Evolutionary conservation across 352 stramenopile genomes (phyloP), one percentile per base, ranked within the genome.

Genomic region (Pythium folliculosum): DNA sequence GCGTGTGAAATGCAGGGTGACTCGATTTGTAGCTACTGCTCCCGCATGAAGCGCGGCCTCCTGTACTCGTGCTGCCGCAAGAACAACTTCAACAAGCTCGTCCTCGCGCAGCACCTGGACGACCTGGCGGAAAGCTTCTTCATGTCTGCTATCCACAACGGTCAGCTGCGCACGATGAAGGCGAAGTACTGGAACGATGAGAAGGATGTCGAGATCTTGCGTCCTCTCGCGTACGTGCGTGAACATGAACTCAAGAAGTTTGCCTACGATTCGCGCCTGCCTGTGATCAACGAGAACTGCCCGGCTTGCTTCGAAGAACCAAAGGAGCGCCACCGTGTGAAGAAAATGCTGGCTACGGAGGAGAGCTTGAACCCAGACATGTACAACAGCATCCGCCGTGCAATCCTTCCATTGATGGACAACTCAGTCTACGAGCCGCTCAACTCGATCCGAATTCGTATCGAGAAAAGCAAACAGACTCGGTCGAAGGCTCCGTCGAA

Each of bases 271-370:
- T 83, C 85, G n/a, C 87, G 92, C 22, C 78, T 99, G 5, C 96
- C 95, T 1, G 81, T 99, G 8, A 98, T 99, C 51, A 98, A 98
- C 75, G 96, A 99, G 69, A 99, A 99, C 76, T 98, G 94, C 60
- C 96, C 96, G 21, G 91, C 94, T n/a, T 98, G 96, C 76, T 99
- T 99, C 73, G 95, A 98, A 76, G 86, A 97, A 72, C 93, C 95
- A 7, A 98, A 89, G 69, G 96, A 99, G 72, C 80, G 96, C 54
- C 88, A 96, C 30, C 81, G 96, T 27, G 80, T 99, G 8, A 99
- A 99, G 76, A 95, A 97, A 60, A 79, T 98, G 54, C 78, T 98
- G 7, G 84, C 87, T 0, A 74, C 85, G 43, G 90, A 98, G 75
- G 94, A 98, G 77, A 92, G 77, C 38, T 70, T 97, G 13, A 94